Conservation (phyloP, 805 yeast genomes). For the Danielia oregonensis region DNA sequence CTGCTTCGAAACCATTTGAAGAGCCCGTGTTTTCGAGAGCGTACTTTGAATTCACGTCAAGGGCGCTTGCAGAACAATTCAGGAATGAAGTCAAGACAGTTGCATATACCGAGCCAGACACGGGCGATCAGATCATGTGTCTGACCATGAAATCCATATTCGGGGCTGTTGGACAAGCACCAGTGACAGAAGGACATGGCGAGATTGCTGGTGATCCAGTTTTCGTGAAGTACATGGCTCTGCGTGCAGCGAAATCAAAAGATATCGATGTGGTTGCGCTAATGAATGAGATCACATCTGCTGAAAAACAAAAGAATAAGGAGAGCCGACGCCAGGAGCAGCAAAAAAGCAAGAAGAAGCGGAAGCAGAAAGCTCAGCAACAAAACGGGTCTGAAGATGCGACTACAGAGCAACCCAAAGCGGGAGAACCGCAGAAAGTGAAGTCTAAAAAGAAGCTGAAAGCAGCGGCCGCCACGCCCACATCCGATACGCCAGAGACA, state of each 20-base stretch:
- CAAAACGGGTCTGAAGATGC: background rate
- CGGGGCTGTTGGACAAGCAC: slow-evolving; percentile 14
- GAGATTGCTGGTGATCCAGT: background rate
- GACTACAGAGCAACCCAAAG: background rate
- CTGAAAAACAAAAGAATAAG: slow-evolving; percentile 16
- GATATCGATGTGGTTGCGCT: slow-evolving; percentile 1
- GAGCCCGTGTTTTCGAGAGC: slow-evolving; percentile 18
- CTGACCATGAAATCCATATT: slow-evolving; percentile 9
- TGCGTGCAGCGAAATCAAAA: slow-evolving; percentile 1
- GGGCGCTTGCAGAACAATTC: slow-evolving; percentile 7
- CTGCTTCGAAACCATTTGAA: slow-evolving; percentile 16
- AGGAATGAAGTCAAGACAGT: slow-evolving; percentile 11
- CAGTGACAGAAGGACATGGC: slow-evolving; percentile 16
- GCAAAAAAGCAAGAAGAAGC: slow-evolving; percentile 4
- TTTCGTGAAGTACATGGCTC: background rate
- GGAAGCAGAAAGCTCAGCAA: slow-evolving; percentile 2
- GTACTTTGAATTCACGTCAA: slow-evolving; percentile 12
- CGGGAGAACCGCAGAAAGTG: background rate
- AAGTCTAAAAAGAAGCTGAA: slow-evolving; percentile 2
- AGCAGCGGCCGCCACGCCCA: background rate
- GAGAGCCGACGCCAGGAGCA: background rate
- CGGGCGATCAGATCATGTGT: slow-evolving; percentile 23
- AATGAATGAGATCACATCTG: slow-evolving; percentile 16
- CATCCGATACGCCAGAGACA: too few relatives aligned
- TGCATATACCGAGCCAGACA: slow-evolving; percentile 22